These are phyloP conservation scores for Phialemoniopsis sp. DNA, from an alignment of 2,329 filamentous ascomycete species.

Conservation along the genomic window DNA sequence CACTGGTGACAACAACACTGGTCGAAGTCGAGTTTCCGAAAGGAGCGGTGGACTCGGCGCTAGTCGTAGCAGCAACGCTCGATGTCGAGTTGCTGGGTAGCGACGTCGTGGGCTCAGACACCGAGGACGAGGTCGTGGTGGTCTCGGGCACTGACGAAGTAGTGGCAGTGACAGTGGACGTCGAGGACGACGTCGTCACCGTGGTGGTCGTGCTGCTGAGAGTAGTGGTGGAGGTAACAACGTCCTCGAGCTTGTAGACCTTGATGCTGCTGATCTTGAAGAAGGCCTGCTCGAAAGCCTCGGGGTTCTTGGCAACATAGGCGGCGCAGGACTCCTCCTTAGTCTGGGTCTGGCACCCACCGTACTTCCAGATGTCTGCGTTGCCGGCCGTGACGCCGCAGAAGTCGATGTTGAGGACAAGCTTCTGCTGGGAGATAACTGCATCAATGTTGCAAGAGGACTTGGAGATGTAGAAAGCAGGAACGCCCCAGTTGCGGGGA, in stretches of 20 bases:
- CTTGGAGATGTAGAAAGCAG: slow-evolving; percentile 56
- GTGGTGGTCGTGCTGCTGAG: slow-evolving; percentile 5
- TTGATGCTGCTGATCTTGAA: slow-evolving; percentile 39
- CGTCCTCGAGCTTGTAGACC: slow-evolving; percentile 20
- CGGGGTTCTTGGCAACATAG: slow-evolving; percentile 30
- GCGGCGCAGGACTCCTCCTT: slow-evolving; percentile 22
- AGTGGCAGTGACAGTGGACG: slow-evolving; percentile 1
- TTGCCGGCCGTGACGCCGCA: slow-evolving; percentile 66
- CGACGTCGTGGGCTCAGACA: not conserved
- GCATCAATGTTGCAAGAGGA: slow-evolving; percentile 57
- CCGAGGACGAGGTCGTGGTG: not conserved
- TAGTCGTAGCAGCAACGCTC: slow-evolving; percentile 2
- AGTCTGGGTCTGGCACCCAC: slow-evolving; percentile 17
- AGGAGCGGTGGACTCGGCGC: not conserved
- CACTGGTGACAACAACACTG: no score
- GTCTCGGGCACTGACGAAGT: slow-evolving; percentile 1
- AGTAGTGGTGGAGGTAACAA: slow-evolving; percentile 7
- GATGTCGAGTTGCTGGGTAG: no score
- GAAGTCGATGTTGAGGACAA: slow-evolving; percentile 72
- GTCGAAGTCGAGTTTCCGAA: no score
- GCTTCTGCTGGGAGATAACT: slow-evolving; percentile 62
- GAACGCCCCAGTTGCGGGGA: slow-evolving; percentile 61
- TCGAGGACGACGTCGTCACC: slow-evolving; percentile 7
- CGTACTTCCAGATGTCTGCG: slow-evolving; percentile 15
- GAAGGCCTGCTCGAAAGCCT: slow-evolving; percentile 28